Conservation (phyloP, 1,139 yeast species). For the Lodderomyces beijingensis region DNA sequence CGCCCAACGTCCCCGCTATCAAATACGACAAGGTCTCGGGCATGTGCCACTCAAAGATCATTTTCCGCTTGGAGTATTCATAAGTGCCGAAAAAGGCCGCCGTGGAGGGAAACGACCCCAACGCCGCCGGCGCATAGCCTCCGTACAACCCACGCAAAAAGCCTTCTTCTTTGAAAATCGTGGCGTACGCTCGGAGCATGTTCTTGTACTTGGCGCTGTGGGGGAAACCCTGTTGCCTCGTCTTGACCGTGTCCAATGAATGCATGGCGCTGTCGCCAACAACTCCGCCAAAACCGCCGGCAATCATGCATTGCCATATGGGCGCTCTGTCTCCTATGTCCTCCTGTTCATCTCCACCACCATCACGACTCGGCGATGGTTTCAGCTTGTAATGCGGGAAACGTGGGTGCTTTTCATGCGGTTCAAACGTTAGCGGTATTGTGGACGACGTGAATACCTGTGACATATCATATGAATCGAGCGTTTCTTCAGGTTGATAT, state of each 20-base stretch:
- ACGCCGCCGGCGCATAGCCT: slow-evolving; percentile 86
- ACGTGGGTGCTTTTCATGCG: slow-evolving; percentile 16
- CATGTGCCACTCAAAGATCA: slow-evolving; percentile 60
- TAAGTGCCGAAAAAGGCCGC: slow-evolving; percentile 90
- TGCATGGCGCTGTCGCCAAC: slow-evolving; percentile 94
- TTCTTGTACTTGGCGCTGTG: slow-evolving; percentile 60
- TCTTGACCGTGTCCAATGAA: slow-evolving; percentile 92
- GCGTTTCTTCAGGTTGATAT: neutral
- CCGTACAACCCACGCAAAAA: slow-evolving; percentile 80
- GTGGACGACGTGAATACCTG: slow-evolving; percentile 36
- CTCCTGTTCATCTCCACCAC: slow-evolving; percentile 1
- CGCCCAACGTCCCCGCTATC: slow-evolving; percentile 86
- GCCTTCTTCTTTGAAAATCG: slow-evolving; percentile 81
- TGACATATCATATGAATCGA: slow-evolving; percentile 21
- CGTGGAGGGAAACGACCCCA: slow-evolving; percentile 91
- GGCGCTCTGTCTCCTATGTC: slow-evolving; percentile 28
- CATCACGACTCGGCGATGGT: slow-evolving; percentile 6
- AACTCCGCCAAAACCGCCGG: slow-evolving; percentile 95
- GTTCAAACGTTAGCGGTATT: slow-evolving; percentile 39
- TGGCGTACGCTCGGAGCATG: slow-evolving; percentile 64
- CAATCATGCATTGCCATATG: slow-evolving; percentile 63
- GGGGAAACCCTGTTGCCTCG: slow-evolving; percentile 93
- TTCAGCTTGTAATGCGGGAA: slow-evolving; percentile 6
- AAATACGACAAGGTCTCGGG: slow-evolving; percentile 81
- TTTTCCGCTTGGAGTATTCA: slow-evolving; percentile 68